Conservation (phyloP, 83 land plant genomes). For the Picea engelmannii region DNA sequence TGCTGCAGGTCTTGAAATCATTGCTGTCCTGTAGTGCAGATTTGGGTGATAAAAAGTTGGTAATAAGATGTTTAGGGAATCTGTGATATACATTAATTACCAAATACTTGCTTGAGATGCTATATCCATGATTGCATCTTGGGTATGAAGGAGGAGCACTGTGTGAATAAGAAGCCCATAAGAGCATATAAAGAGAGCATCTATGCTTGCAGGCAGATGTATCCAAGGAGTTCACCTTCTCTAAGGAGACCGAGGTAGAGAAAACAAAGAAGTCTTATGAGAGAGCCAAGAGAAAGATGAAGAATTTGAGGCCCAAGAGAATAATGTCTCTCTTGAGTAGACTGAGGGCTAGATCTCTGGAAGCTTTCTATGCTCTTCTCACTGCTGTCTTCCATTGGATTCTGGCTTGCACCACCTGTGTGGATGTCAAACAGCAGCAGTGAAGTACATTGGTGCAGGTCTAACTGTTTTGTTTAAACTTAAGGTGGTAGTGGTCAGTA, state of each 20-base stretch:
- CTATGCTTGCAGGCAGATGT: constrained; percentile 21
- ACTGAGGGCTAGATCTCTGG: background rate
- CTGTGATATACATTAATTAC: no score
- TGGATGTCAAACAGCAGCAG: constrained; percentile 15
- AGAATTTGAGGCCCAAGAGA: background rate
- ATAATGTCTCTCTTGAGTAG: background rate
- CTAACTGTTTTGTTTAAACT: no score
- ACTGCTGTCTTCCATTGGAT: constrained; percentile 10
- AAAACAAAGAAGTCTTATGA: constrained; percentile 13
- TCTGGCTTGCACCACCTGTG: constrained; percentile 14
- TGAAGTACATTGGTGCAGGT: background rate
- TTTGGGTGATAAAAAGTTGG: no score
- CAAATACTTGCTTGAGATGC: no score
- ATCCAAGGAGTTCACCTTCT: constrained; percentile 27
- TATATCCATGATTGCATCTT: constrained; percentile 14
- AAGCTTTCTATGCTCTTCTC: background rate
- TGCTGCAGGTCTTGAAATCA: no score
- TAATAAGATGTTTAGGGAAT: no score
- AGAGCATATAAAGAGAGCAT: constrained; percentile 8
- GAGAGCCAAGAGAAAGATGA: constrained; percentile 13
- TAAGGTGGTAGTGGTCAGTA: no score
- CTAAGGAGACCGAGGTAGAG: constrained; percentile 24
- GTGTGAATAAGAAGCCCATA: background rate
- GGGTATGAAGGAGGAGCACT: constrained; percentile 9
- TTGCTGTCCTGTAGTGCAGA: no score